Conservation (phyloP, 768 basidiomycete species). For the Pleurotus eryngii region DNA sequence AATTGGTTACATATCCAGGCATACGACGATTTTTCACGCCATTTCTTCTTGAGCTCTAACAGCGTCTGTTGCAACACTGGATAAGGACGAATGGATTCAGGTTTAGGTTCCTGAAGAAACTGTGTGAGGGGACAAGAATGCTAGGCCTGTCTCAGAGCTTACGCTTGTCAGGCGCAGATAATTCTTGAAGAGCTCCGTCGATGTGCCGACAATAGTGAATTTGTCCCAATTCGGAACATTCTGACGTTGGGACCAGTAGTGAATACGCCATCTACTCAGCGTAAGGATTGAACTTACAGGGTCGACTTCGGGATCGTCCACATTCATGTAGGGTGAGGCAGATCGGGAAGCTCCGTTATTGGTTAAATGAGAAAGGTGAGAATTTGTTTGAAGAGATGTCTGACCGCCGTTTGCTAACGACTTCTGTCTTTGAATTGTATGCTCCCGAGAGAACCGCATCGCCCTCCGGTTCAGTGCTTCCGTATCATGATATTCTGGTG, state of each 20-base stretch:
- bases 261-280: constrained; percentile 1
- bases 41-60: constrained; percentile 79
- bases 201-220: constrained; percentile 92
- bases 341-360: constrained; percentile 39
- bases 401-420: constrained; percentile 37
- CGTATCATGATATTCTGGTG: constrained; percentile 53
- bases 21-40: constrained; percentile 76
- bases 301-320: constrained; percentile 71
- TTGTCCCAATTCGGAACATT: constrained; percentile 97
- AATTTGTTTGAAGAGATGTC: constrained; percentile 41
- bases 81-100: constrained; percentile 90
- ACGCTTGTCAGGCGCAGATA: constrained; percentile 93
- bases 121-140: too few species aligned
- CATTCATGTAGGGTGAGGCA: constrained; percentile 45
- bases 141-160: constrained; percentile 15
- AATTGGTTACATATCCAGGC: constrained; percentile 97
- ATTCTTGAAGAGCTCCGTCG: constrained; percentile 87
- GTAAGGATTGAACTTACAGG: constrained; percentile 44
- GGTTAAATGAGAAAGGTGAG: constrained; percentile 53
- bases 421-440: constrained; percentile 75
- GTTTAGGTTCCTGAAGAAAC: constrained; percentile 82
- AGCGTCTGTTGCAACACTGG: constrained; percentile 82
- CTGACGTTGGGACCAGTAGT: constrained; percentile 36
- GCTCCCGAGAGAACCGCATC: constrained; percentile 87
- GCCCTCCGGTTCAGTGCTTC: constrained; percentile 74